phyloP scores from a whole-genome alignment of 176 grass and related monocot species.

The Olyra latifolia region DNA sequence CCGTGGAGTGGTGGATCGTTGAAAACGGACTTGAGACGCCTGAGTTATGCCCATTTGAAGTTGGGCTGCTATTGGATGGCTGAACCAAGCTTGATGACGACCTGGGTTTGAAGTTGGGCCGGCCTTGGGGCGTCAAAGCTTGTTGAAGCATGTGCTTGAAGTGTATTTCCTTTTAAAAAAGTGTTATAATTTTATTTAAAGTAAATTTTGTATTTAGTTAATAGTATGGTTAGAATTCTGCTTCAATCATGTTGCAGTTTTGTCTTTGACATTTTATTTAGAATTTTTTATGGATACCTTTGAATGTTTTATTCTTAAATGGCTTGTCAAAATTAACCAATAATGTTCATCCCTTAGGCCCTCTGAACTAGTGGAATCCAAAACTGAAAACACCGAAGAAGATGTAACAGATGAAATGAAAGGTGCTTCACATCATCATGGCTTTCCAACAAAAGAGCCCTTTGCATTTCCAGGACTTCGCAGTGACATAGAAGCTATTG shows the following conservation, averaged over 20 bases:
- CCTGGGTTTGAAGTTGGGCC: too few species aligned
- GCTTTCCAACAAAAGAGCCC: constrained; percentile 35
- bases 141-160: too few species aligned
- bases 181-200: background rate
- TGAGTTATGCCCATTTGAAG: too few species aligned
- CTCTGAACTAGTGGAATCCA: constrained; percentile 69
- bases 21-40: too few species aligned
- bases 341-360: constrained; percentile 48
- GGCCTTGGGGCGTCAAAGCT: too few species aligned
- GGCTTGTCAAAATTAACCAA: background rate
- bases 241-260: background rate
- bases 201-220: background rate
- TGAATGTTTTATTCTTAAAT: background rate
- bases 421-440: constrained; percentile 31
- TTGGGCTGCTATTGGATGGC: too few species aligned
- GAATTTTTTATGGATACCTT: background rate
- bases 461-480: constrained; percentile 69
- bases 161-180: background rate
- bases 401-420: constrained; percentile 66
- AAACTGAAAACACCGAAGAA: constrained; percentile 81
- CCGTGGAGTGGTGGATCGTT: too few species aligned
- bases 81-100: too few species aligned
- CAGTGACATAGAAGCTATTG: constrained; percentile 69
- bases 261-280: background rate
- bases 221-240: background rate